phyloP scores from a whole-genome alignment of 2,329 filamentous ascomycete genomes.

The Fusarium bactridioides region DNA sequence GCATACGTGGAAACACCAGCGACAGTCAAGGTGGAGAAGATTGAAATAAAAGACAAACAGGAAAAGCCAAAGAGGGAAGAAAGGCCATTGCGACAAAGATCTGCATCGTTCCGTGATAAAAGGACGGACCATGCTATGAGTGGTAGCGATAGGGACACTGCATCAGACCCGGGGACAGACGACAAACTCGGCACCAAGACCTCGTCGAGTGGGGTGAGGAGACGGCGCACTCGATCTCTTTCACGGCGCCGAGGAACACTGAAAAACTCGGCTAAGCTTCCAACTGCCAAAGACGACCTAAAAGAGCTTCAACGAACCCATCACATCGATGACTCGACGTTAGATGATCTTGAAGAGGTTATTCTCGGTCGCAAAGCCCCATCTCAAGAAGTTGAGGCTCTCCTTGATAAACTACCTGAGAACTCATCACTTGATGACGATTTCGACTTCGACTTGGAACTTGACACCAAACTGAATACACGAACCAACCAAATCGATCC shows the following conservation, averaged over 20 bases:
- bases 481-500: constrained; percentile 34
- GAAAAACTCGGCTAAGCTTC: constrained; percentile 61
- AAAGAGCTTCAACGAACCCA: constrained; percentile 60
- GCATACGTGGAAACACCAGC: constrained; percentile 66
- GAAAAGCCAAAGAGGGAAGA: constrained; percentile 27
- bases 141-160: constrained; percentile 42
- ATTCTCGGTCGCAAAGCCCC: constrained; percentile 50
- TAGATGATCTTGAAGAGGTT: constrained; percentile 65
- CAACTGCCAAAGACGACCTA: constrained; percentile 64
- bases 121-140: constrained; percentile 34
- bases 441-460: constrained; percentile 38
- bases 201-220: constrained; percentile 38
- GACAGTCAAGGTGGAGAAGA: constrained; percentile 52
- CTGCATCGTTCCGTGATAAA: constrained; percentile 37
- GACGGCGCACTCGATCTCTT: constrained; percentile 48
- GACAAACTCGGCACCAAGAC: constrained; percentile 34
- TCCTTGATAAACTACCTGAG: constrained; percentile 40
- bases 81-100: constrained; percentile 16
- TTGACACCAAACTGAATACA: constrained; percentile 40
- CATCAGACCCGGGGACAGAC: constrained; percentile 45
- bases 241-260: constrained; percentile 56
- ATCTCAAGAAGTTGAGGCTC: constrained; percentile 35
- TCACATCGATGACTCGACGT: constrained; percentile 65
- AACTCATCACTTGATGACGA: constrained; percentile 35
- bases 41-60: constrained; percentile 31